phyloP scores from a whole-genome alignment of 176 grass and related monocot species.

The Oryza glumipatula region DNA sequence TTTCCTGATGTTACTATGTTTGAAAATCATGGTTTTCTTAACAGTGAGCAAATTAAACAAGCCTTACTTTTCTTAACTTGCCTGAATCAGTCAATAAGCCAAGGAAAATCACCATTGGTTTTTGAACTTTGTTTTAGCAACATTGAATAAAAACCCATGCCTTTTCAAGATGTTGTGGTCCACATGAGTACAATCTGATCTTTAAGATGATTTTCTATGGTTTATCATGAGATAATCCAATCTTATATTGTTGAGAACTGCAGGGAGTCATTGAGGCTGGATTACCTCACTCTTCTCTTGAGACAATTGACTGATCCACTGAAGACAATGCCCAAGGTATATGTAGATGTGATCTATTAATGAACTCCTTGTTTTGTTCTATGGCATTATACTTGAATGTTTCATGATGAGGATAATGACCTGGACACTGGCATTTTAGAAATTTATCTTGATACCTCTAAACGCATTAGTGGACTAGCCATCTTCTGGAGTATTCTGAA shows the following conservation, averaged over 20 bases:
- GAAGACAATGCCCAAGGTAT: slow-evolving; percentile 78
- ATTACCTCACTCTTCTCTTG: slow-evolving; percentile 86
- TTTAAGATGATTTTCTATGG: neutral
- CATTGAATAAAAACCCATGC: neutral
- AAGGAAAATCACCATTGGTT: neutral
- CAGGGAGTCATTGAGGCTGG: slow-evolving; percentile 84
- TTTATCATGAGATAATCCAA: neutral
- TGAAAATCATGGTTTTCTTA: slow-evolving; percentile 20
- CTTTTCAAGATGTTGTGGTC: slow-evolving; percentile 12
- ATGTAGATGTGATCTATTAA: slow-evolving; percentile 30
- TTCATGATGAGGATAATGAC: slow-evolving; percentile 2
- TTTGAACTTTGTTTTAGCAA: neutral
- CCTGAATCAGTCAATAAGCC: neutral
- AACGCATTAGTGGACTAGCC: neutral
- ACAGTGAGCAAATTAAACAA: slow-evolving; percentile 3
- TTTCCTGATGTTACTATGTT: slow-evolving; percentile 19
- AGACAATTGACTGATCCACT: slow-evolving; percentile 73
- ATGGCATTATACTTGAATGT: slow-evolving; percentile 23
- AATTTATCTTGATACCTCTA: neutral
- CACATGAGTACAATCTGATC: neutral
- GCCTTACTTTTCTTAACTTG: slow-evolving; percentile 6
- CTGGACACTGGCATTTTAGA: neutral
- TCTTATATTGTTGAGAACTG: slow-evolving; percentile 39
- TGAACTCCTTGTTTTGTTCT: slow-evolving; percentile 6
- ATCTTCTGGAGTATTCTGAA: slow-evolving; percentile 19